phyloP scores from a whole-genome alignment of 495 filamentous ascomycete species.

The Venustampulla echinocandica region DNA sequence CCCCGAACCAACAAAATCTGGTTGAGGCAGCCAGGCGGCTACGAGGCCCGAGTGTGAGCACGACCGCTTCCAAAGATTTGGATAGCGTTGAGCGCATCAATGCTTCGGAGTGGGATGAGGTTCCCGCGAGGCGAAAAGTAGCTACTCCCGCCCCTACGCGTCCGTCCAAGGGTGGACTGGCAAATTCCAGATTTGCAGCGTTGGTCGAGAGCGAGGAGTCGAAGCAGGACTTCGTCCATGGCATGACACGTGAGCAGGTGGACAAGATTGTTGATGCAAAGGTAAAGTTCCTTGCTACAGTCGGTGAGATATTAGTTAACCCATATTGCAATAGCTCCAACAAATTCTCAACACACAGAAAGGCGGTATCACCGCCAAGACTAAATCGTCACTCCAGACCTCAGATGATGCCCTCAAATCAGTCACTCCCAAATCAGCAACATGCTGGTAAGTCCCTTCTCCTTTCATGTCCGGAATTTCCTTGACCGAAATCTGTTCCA shows the following conservation, averaged over 20 bases:
- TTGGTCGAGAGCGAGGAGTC: constrained; percentile 1
- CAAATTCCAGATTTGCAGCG: constrained; percentile 7
- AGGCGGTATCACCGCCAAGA: not conserved
- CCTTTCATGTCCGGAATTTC: not conserved
- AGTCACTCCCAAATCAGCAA: constrained; percentile 8
- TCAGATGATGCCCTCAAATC: constrained; percentile 2
- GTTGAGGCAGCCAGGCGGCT: not conserved
- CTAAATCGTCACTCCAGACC: no score
- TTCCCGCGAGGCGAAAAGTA: not conserved
- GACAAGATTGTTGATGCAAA: constrained; percentile 7
- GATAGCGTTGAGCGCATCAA: constrained; percentile 12
- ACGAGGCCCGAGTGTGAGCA: not conserved
- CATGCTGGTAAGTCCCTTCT: constrained; percentile 5
- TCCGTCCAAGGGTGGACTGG: constrained; percentile 1
- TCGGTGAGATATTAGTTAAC: not conserved
- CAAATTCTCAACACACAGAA: constrained; percentile 8
- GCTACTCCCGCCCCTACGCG: not conserved
- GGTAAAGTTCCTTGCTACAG: constrained; percentile 1
- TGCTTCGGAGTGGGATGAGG: constrained; percentile 15
- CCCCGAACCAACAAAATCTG: not conserved
- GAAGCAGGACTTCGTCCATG: not conserved
- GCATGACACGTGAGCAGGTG: constrained; percentile 1
- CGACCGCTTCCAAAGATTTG: not conserved
- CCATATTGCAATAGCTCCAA: not conserved
- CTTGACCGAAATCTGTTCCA: not conserved